A percentile compares a stretch with the other conserved stretches of the same genome.
These are phyloP conservation scores for Trichosporon sp. DNA, from an alignment of 1,284 basidiomycete species.

Conservation along the genomic window DNA sequence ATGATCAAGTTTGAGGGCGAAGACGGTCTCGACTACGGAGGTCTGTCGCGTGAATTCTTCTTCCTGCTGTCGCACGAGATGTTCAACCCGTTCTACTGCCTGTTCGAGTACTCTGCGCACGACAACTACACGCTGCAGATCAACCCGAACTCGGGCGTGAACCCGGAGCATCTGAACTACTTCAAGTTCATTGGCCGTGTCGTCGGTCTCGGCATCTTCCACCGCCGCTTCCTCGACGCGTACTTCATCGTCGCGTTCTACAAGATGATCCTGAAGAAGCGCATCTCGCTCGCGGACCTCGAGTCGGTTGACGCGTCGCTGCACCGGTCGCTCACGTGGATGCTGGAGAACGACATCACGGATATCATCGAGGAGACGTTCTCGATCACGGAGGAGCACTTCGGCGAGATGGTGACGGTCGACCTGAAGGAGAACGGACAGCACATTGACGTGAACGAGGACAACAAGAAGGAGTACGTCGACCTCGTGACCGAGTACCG, in stretches of 20 bases:
- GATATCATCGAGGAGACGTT: constrained; percentile 94
- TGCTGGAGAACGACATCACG: constrained; percentile 96
- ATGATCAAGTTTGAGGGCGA: constrained; percentile 99
- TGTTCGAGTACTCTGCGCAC: constrained; percentile 98
- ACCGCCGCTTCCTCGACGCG: constrained; percentile 95
- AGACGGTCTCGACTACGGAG: constrained; percentile 97
- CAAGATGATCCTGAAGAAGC: constrained; percentile 95
- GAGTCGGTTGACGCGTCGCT: constrained; percentile 87
- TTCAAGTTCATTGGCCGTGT: constrained; percentile 98
- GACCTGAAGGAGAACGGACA: constrained; percentile 85
- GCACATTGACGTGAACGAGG: constrained; percentile 82
- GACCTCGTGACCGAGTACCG: constrained; percentile 91
- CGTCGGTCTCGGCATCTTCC: constrained; percentile 94
- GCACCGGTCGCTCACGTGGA: constrained; percentile 90
- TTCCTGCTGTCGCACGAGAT: constrained; percentile 98
- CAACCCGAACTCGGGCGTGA: constrained; percentile 94
- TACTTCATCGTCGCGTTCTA: constrained; percentile 99
- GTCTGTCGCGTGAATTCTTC: constrained; percentile 98
- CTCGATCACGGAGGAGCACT: constrained; percentile 89
- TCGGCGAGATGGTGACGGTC: constrained; percentile 91
- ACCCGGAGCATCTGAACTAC: constrained; percentile 98
- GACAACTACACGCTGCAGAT: constrained; percentile 99
- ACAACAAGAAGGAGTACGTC: constrained; percentile 99
- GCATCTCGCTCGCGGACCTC: constrained; percentile 75
- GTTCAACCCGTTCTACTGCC: constrained; percentile 97